Base-by-base conservation (phyloP, 306 rosid species). In the Nissolia schottii region DNA sequence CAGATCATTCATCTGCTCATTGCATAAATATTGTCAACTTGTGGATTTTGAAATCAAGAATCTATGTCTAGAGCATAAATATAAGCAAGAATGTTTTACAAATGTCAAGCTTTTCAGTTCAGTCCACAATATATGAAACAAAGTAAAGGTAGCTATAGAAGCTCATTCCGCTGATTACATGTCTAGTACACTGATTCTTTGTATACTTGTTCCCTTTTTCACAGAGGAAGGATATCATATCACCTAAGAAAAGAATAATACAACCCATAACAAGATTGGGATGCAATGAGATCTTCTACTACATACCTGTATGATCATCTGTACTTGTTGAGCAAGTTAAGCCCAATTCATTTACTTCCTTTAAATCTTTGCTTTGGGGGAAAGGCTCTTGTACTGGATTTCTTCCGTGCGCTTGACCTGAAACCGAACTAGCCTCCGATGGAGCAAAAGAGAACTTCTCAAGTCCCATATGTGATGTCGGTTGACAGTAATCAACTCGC, bases 371-470 rank as follows among this genome's bases (percentile, higher is more conserved):
- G 76, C 79, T 85, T 65, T 77, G 88, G 35, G 93, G 81, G 74
- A 85, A 82, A 64, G 82, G 72, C 67, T 87, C 91, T 8, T 37
- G 28, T 19, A 57, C 43, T 20, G 73, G 85, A 77, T 20, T 79
- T 61, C 83, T 84, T 46, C 81, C 88, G 22, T 67, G 76, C 28
- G 85, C 76, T 81, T 82, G 88, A 32, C 80, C 88, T 16, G 86
- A 80, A 50, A 51, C 65, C 1, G 70, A 59, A 38, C 76, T 81
- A 68, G 75, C 40, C 7, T 77, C 88, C 4, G 89, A 62, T 28
- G 97, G 81, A 76, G 18, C 81, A 79, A 91, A 89, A 38, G 94
- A 81, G 86, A 93, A 93, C 55, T 83, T 93, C 57, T 93, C 96
- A 3, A 80, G 55, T 65, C 88, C 96, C 58, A 69, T 28, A 65